phyloP scores from a whole-genome alignment of 768 basidiomycete species.

The Trametes meyenii region DNA sequence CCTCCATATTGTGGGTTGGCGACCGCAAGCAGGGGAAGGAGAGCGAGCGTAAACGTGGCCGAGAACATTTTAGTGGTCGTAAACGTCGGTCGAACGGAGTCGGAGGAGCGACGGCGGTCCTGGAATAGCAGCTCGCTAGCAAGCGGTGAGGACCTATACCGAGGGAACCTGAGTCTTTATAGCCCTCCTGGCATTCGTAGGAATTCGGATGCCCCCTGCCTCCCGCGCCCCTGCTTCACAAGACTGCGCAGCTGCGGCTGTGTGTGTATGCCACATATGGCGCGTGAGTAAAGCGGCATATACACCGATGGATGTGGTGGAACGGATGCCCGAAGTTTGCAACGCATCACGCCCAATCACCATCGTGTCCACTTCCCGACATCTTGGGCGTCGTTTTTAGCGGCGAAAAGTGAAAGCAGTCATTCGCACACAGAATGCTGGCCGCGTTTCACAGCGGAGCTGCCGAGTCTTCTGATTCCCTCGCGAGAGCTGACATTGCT shows the following conservation, averaged over 20 bases:
- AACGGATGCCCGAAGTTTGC: conserved; percentile 6
- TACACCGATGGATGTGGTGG: conserved; percentile 6
- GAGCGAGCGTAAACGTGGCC: conserved; percentile 29
- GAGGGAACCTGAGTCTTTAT: conserved; percentile 23
- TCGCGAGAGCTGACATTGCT: conserved; percentile 4
- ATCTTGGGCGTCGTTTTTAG: conserved; percentile 17
- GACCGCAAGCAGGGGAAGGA: conserved; percentile 37
- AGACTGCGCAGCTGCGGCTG: conserved; percentile 23
- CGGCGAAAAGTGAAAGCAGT: neutral
- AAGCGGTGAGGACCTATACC: conserved; percentile 19
- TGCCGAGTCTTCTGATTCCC: conserved; percentile 15
- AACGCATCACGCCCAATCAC: conserved; percentile 15
- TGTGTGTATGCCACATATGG: conserved; percentile 7
- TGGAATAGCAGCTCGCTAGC: conserved; percentile 16
- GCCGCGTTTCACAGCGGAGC: conserved; percentile 11
- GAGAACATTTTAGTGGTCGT: conserved; percentile 36
- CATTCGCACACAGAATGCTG: conserved; percentile 14
- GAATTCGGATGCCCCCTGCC: neutral
- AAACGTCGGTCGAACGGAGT: neutral
- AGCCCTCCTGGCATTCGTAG: neutral
- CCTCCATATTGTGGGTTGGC: conserved; percentile 44
- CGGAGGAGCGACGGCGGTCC: neutral
- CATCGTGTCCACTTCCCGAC: neutral
- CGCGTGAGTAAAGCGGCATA: conserved; percentile 20
- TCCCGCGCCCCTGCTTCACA: conserved; percentile 12